Conservation (phyloP, 2,329 filamentous ascomycete genomes). For the Penicillium italicum region DNA sequence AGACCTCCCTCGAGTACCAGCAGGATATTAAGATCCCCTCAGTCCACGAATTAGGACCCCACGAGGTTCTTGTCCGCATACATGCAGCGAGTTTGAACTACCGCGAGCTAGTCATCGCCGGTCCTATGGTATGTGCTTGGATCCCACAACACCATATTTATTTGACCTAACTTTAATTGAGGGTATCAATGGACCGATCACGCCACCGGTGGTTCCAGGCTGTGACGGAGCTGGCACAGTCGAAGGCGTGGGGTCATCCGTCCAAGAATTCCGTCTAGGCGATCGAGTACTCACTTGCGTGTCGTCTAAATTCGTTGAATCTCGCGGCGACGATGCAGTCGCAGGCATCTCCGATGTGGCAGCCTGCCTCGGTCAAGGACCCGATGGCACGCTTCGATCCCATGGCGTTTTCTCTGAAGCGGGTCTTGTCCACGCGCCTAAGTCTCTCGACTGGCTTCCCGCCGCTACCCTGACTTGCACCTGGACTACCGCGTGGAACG, state of each 20-base stretch:
- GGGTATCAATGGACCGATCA: not conserved
- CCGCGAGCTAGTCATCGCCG: constrained; percentile 2
- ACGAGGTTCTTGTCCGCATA: not conserved
- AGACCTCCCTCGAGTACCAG: constrained; percentile 35
- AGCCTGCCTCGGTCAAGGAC: not conserved
- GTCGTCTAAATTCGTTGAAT: not conserved
- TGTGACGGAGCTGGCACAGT: not conserved
- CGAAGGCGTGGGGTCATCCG: not conserved
- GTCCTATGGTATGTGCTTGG: not conserved
- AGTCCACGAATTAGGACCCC: not conserved
- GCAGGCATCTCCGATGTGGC: not conserved
- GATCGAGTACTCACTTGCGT: not conserved
- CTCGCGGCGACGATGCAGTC: not conserved
- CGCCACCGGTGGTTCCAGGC: not conserved
- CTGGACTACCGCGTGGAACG: constrained; percentile 1
- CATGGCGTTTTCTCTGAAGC: not conserved
- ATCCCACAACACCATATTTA: not conserved
- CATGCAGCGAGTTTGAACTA: constrained; percentile 1
- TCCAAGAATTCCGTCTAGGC: not conserved
- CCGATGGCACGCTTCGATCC: not conserved
- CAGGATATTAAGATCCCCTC: constrained; percentile 10
- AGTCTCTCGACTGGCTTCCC: not conserved
- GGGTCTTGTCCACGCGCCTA: not conserved
- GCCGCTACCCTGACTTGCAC: constrained; percentile 11
- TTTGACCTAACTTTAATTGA: not conserved